Conservation (phyloP, 208 protist genomes). For the Leptomonas pyrrhocoris region DNA sequence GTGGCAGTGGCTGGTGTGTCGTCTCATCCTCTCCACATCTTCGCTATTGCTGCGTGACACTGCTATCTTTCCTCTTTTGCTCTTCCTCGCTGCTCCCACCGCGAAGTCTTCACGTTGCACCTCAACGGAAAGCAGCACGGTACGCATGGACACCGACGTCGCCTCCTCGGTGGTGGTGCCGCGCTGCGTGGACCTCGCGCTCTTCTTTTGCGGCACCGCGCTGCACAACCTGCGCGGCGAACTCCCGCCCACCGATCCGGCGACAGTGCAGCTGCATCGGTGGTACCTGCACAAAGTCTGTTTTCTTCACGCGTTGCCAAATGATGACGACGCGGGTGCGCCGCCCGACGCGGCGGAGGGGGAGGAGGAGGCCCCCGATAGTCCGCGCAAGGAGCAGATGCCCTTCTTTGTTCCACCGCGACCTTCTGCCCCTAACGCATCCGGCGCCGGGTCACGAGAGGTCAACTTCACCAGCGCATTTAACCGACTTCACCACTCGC, state of each 20-base stretch:
- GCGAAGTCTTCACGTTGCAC: not conserved
- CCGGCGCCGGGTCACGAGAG: slow-evolving; percentile 5
- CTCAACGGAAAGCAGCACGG: not conserved
- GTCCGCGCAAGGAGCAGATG: not conserved
- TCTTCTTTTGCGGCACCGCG: slow-evolving; percentile 57
- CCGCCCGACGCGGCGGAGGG: not conserved
- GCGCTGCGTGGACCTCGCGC: slow-evolving; percentile 53
- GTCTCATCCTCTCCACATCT: too few relatives aligned
- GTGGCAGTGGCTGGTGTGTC: too few relatives aligned
- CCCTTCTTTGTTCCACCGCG: not conserved
- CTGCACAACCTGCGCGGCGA: slow-evolving; percentile 30
- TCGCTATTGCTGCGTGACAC: too few relatives aligned
- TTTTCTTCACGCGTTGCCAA: slow-evolving; percentile 39
- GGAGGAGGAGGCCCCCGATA: not conserved
- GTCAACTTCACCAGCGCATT: slow-evolving; percentile 27
- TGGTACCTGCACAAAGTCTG: slow-evolving; percentile 64
- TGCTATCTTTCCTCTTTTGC: too few relatives aligned
- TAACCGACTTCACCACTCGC: not conserved
- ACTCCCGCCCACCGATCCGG: slow-evolving; percentile 16
- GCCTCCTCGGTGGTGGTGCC: slow-evolving; percentile 36
- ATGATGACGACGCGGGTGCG: slow-evolving; percentile 9
- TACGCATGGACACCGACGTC: slow-evolving; percentile 22
- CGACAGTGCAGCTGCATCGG: slow-evolving; percentile 28
- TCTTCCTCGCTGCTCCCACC: not conserved
- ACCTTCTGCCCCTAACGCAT: not conserved